Base-by-base conservation (phyloP, 139 green algal species). In the Haematococcus lacustris region DNA sequence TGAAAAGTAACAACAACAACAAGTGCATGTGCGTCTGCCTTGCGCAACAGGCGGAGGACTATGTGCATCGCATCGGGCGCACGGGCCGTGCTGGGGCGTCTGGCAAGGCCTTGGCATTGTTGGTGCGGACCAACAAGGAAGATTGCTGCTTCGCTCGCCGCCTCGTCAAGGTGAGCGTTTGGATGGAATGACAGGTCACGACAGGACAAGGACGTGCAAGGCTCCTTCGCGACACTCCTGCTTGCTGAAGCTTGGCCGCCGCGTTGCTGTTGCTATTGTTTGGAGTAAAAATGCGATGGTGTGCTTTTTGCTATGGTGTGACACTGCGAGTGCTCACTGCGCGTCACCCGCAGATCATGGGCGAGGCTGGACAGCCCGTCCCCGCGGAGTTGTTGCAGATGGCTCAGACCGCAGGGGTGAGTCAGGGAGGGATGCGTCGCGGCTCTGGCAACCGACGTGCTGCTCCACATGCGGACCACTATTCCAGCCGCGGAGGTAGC, bases 41-140 rank as follows among this genome's bases (percentile, higher is more conserved):
- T 53, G 9, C 43, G 17, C 43, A 17, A 30, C 64, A 70, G 64
- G 21, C 9, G 23, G 89, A 96, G 82, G 91, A 96, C 80, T 96
- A 97, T 72, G 84, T 97, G 3, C 91, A 96, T 63, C 85, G 92
- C 74, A 94, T 97, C 60, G 91, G 93, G 26, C 87, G 93, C 37
- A 97, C 93, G 30, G 93, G 91, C 26, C 85, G 92, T 38, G 92
- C 92, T 13, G 92, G 92, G 17, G 85, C 87, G 3, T 91, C 81
- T 2, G 92, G 92, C 28, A 82, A 90, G 53, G 83, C 89, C 53
- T 26, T 64, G 53, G 53, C 53, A 30, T 26, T 64, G 13, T 35
- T 64, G 23, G 21, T 13, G 13, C 47, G 47, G 13, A 21, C 13
- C 13, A 13, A 57, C 47, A 21, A 57, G 13, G 13, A 28, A 57